Percentiles rank a stretch among this genome's conserved stretches.
These are phyloP conservation scores for Emmonsiellopsis sp. DNA, from an alignment of 2,329 filamentous ascomycete genomes.

Conservation along the genomic window DNA sequence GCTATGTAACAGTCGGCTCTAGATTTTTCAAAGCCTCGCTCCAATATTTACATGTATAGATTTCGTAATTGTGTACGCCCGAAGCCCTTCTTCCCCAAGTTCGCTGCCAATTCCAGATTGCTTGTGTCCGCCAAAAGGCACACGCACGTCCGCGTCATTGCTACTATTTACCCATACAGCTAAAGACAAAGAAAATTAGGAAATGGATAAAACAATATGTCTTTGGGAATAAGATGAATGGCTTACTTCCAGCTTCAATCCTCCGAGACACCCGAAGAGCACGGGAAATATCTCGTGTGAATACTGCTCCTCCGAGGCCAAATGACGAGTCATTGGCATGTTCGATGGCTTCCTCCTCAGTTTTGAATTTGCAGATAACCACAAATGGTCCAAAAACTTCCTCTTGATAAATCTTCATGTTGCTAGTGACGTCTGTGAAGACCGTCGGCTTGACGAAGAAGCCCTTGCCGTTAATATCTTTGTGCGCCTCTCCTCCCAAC, in stretches of 20 bases:
- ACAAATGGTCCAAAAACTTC: constrained; percentile 34
- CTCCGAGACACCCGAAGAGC: constrained; percentile 25
- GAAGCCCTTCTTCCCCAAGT: too few species aligned
- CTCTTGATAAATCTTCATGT: constrained; percentile 28
- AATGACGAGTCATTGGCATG: constrained; percentile 30
- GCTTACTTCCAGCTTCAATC: neutral
- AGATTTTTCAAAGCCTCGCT: too few species aligned
- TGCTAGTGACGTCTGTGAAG: constrained; percentile 23
- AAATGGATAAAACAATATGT: too few species aligned
- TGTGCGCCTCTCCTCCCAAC: constrained; percentile 41
- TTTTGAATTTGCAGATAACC: constrained; percentile 24
- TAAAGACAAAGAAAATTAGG: too few species aligned
- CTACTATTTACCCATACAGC: too few species aligned
- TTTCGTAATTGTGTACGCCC: too few species aligned
- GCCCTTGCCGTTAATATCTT: constrained; percentile 48
- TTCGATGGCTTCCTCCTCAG: constrained; percentile 24
- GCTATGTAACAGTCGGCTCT: too few species aligned
- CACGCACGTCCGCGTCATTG: too few species aligned
- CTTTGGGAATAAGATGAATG: too few species aligned
- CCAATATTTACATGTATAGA: too few species aligned
- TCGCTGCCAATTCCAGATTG: too few species aligned
- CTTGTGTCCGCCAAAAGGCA: too few species aligned
- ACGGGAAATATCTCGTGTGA: constrained; percentile 26
- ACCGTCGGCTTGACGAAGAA: constrained; percentile 82
- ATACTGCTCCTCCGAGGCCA: constrained; percentile 28